Percentiles rank a stretch among this genome's conserved stretches.
phyloP scores from a whole-genome alignment of 1,284 basidiomycete genomes.

The Bjerkandera adusta region DNA sequence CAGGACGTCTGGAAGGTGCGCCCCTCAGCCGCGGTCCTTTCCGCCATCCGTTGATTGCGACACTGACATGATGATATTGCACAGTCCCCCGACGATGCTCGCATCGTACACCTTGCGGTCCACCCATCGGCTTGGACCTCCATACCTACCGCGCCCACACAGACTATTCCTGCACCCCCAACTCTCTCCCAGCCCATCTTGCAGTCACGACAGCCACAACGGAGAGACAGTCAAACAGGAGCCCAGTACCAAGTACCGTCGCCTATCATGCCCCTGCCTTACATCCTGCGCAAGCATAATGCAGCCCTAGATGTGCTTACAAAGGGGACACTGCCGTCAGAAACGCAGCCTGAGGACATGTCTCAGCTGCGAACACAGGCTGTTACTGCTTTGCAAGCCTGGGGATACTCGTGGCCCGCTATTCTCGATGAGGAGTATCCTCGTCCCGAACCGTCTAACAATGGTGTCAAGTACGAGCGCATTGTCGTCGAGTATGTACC shows the following conservation, averaged over 20 bases:
- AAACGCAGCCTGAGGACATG: constrained; percentile 18
- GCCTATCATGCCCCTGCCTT: constrained; percentile 16
- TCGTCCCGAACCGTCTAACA: constrained; percentile 26
- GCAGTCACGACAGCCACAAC: background rate
- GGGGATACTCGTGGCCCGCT: constrained; percentile 63
- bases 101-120: constrained; percentile 71
- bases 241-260: too few species aligned
- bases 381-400: constrained; percentile 29
- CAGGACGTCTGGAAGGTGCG: constrained; percentile 68
- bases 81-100: constrained; percentile 55
- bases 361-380: constrained; percentile 26
- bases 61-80: constrained; percentile 11
- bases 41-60: constrained; percentile 1
- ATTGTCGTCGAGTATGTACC: constrained; percentile 54
- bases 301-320: constrained; percentile 31
- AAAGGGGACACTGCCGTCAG: constrained; percentile 17
- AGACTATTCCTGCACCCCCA: constrained; percentile 6
- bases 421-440: constrained; percentile 60
- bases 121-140: constrained; percentile 69
- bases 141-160: constrained; percentile 4
- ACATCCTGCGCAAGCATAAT: constrained; percentile 31
- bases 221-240: constrained; percentile 1
- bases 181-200: constrained; percentile 10
- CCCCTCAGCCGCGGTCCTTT: constrained; percentile 7
- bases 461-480: constrained; percentile 60